Base-by-base conservation (phyloP, 495 filamentous ascomycete genomes). In the Penicillium antarcticum region DNA sequence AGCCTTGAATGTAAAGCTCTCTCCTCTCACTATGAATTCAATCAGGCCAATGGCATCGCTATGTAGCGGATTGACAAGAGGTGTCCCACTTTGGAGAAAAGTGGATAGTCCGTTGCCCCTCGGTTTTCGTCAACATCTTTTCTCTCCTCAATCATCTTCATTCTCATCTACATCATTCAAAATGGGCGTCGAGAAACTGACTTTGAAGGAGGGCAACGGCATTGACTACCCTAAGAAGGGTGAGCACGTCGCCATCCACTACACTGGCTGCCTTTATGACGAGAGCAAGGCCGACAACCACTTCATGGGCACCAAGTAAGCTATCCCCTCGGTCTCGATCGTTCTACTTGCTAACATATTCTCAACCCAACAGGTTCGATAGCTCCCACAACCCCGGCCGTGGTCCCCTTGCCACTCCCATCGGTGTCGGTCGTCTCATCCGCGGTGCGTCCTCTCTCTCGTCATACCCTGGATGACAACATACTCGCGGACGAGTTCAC, bases 191-290 rank as follows among this genome's bases (percentile, higher is more conserved):
- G 58, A 58, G 29, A 79, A 71, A 51, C 49, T 72, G 48, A 51
- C 70, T 44, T 56, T 83, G 51, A 56, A 51, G 5, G 44, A 62
- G 10, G 85, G 84, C 47, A 77, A 83, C 59, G 72, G 70, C 46
- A 70, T 70, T 16, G 61, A 78, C 36, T 75, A 68, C 61, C 88
- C 89, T 38, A 60, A 69, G 50, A 63, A 65, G 16, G 86, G 87
- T 32, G 83, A 91, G 66, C 74, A 63, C n/a, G 87, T 94, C 61
- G 80, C 78, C 58, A 92, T 95, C 57, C 84, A 87, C 68, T 95
- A 94, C 75, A 91, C 86, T 14, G 90, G 90, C 57, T 91, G 81
- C 71, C 77, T 94, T 35, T 86, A 87, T 71, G 86, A 92, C 57
- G 65, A 59, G 48, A 73, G 26, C 26, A 29, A 80, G 66, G 42